Evolutionary conservation across 805 yeast species (phyloP), one percentile per base, ranked within the genome.

Genomic region (Zygotorulaspora florentina): DNA sequence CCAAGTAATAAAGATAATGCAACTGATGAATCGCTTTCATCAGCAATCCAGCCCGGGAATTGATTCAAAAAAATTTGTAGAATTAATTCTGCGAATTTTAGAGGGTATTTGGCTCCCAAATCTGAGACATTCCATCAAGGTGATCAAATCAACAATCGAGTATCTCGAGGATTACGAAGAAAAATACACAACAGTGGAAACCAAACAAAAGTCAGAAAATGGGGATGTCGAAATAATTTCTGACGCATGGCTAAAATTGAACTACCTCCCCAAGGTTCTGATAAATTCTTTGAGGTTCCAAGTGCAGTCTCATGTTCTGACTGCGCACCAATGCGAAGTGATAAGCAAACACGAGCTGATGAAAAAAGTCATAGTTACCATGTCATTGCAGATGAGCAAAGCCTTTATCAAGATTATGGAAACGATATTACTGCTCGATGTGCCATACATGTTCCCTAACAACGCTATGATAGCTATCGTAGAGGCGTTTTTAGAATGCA

Each of bases 251-350:
- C 43, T 50, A 10, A 39, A 39, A 17, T 20, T 44, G 16, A 51
- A 48, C 26, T 53, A 53, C 42, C 51, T 53, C 26, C 53, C 56
- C 8, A 30, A 33, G 35, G 46, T 53, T 9, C 17, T 53, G 13
- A 30, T 53, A 12, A 37, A 46, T 12, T 48, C 54, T 4, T 40
- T 53, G 2, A 40, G 30, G 15, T 48, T 45, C 35, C 37, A 43
- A 37, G 42, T 46, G 15, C 43, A 42, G 35, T 29, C 38, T 26
- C 20, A 13, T 9, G 25, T 17, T 8, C 26, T 28, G 20, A 23
- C 16, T 9, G 27, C 20, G n/a, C 30, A 35, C n/a, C 39, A 33
- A 8, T 12, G 39, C 7, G n/a, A 40, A 3, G 40, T 35, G 17
- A 45, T 48, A 12, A 33, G 35, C 3, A 41, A 27, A n/a, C 28